These are phyloP conservation scores for Ceratobasidium sp. DNA, from an alignment of 1,284 basidiomycete species.

Conservation along the genomic window DNA sequence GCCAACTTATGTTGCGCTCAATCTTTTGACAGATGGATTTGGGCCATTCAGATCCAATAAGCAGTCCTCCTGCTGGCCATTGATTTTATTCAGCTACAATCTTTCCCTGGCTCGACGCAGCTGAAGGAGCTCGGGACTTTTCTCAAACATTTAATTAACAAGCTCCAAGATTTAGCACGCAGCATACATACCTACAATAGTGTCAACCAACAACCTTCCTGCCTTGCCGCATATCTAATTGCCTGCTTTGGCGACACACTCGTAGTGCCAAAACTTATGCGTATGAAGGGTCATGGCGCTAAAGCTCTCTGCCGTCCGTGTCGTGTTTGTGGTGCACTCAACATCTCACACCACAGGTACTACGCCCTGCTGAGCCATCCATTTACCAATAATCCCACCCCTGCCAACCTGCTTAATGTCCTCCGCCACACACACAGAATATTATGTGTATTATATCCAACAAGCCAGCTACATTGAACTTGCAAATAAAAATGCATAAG, in stretches of 20 bases:
- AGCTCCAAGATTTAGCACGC: constrained; percentile 28
- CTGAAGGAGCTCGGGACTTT: constrained; percentile 44
- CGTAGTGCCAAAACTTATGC: constrained; percentile 44
- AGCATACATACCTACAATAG: constrained; percentile 37
- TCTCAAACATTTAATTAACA: constrained; percentile 38
- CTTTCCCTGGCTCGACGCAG: constrained; percentile 44
- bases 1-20: constrained; percentile 51
- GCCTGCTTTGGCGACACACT: constrained; percentile 45
- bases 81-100: constrained; percentile 45
- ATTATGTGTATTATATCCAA: no score
- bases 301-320: constrained; percentile 41
- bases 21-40: constrained; percentile 49
- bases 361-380: constrained; percentile 36
- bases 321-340: constrained; percentile 33
- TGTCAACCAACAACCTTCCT: constrained; percentile 6
- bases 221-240: constrained; percentile 41
- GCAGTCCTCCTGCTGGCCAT: constrained; percentile 51
- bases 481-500: neutral
- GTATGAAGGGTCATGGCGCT: constrained; percentile 43
- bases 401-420: constrained; percentile 18
- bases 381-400: neutral
- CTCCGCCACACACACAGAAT: constrained; percentile 10
- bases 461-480: constrained; percentile 1
- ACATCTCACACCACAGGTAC: neutral
- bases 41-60: constrained; percentile 47